Percentiles rank a stretch among this genome's conserved stretches.
Conservation (phyloP, 768 basidiomycete genomes). For the Glaciozyma antarctica region DNA sequence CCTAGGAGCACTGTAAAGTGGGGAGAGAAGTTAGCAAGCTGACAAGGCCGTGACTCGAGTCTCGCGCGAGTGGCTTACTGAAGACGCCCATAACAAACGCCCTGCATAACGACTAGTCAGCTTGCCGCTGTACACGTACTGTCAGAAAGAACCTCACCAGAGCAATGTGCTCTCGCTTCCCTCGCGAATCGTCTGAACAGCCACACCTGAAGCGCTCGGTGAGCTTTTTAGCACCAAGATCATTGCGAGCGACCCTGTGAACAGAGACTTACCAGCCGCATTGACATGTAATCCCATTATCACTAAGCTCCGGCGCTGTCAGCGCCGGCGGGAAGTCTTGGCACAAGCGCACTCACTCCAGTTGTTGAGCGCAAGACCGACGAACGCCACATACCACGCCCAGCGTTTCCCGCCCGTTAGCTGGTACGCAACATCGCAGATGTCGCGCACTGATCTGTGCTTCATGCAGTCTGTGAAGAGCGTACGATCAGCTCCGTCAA, state of each 20-base stretch:
- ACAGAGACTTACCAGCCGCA: no score
- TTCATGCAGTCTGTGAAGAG: conserved; percentile 15
- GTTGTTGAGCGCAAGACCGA: conserved; percentile 32
- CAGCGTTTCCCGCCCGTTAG: not conserved
- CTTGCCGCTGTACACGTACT: no score
- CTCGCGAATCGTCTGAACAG: no score
- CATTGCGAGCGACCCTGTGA: no score
- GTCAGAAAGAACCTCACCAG: no score
- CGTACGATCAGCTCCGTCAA: not conserved
- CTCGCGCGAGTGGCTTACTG: conserved; percentile 32
- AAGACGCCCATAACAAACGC: conserved; percentile 18
- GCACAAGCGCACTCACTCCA: not conserved
- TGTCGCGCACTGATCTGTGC: conserved; percentile 18
- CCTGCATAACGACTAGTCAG: no score
- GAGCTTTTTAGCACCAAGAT: no score
- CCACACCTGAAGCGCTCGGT: no score
- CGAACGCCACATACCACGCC: conserved; percentile 24
- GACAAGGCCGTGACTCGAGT: not conserved
- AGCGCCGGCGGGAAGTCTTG: no score
- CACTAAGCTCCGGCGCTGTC: conserved; percentile 36
- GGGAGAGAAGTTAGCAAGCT: not conserved
- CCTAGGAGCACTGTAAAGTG: not conserved
- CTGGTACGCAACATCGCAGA: conserved; percentile 7
- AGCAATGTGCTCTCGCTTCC: no score
- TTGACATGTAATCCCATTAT: conserved; percentile 47